A percentile compares a stretch with the other conserved stretches of the same genome.
Conservation (phyloP, 805 yeast species). For the Ogataea sp. region DNA sequence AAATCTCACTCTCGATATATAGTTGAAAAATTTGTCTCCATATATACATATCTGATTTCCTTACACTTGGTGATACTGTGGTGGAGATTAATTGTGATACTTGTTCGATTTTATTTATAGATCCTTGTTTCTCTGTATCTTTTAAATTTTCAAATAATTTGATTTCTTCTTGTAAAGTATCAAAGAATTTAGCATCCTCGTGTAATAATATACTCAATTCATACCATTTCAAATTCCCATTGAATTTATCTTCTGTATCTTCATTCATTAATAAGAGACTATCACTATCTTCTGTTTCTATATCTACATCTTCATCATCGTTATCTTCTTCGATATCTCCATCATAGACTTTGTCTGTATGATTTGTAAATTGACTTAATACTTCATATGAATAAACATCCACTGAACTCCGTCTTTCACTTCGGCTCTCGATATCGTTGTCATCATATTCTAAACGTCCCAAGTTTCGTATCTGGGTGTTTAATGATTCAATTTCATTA, state of each 20-base stretch:
- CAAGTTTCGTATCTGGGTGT: neutral
- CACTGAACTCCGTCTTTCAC: neutral
- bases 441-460: neutral
- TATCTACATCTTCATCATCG: constrained; percentile 4
- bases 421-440: neutral
- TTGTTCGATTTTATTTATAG: constrained; percentile 33
- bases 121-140: constrained; percentile 31
- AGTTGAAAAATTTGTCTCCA: constrained; percentile 66
- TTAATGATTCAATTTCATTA: neutral
- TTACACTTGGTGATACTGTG: constrained; percentile 32
- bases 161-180: constrained; percentile 47
- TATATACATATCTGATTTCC: constrained; percentile 47
- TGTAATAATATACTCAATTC: constrained; percentile 30
- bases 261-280: too few relatives aligned
- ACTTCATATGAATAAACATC: neutral
- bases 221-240: constrained; percentile 8
- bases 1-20: constrained; percentile 61
- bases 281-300: too few relatives aligned
- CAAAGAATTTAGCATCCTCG: constrained; percentile 54
- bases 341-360: neutral
- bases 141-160: constrained; percentile 38
- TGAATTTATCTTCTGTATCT: too few relatives aligned
- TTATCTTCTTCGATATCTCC: neutral
- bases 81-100: constrained; percentile 32
- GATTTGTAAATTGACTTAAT: neutral